A percentile compares a stretch with the other conserved stretches of the same genome.
Evolutionary conservation across 495 filamentous ascomycete genomes (phyloP).

Genomic region (Talaromyces adpressus): DNA sequence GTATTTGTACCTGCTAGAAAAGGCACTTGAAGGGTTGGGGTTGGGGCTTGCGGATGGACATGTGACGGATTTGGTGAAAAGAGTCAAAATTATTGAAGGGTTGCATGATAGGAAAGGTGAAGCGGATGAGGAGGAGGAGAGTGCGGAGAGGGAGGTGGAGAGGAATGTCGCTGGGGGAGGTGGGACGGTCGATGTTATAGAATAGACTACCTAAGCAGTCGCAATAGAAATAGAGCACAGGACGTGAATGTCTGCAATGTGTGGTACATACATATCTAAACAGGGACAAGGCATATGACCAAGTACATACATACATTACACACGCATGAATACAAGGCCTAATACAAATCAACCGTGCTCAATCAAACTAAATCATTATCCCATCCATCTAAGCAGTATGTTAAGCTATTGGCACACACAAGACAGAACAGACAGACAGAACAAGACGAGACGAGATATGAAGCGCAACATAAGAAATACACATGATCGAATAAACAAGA

Average conservation of each 20-base stretch:
- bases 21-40: conserved; percentile 66
- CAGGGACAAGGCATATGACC: not conserved
- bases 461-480: not conserved
- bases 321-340: not conserved
- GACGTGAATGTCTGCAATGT: not conserved
- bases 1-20: conserved; percentile 80
- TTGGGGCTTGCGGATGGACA: conserved; percentile 78
- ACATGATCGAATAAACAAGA: conserved; percentile 1
- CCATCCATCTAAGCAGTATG: not conserved
- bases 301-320: not conserved
- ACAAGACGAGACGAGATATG: not conserved
- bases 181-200: not conserved
- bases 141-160: conserved; percentile 30
- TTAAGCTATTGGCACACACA: not conserved
- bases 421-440: not conserved
- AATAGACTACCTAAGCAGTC: not conserved
- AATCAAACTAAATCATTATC: not conserved
- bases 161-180: conserved; percentile 15
- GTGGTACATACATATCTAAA: not conserved
- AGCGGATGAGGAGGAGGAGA: conserved; percentile 24
- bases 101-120: conserved; percentile 12
- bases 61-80: conserved; percentile 49
- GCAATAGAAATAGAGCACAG: not conserved
- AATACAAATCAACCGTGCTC: not conserved
- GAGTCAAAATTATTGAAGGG: conserved; percentile 36